Base-by-base conservation (phyloP, 495 filamentous ascomycete species). In the Hypomontagnella monticulosa region DNA sequence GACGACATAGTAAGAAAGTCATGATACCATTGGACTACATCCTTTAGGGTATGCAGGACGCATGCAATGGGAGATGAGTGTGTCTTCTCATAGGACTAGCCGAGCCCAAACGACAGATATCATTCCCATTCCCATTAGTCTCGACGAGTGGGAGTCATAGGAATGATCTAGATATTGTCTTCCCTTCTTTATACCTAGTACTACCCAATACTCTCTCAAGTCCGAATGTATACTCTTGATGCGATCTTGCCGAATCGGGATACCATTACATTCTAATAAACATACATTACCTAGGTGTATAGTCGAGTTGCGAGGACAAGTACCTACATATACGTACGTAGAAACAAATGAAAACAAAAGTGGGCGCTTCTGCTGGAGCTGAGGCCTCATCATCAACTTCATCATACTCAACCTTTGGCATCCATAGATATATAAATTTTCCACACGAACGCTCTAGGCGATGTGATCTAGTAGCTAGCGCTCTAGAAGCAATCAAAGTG, bases 321-420 rank as follows among this genome's bases (percentile, higher is more conserved):
- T 33, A 49, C 27, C 12, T 51, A n/a, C n/a, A n/a, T n/a, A n/a
- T n/a, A n/a, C n/a, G n/a, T n/a, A n/a, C n/a, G n/a, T n/a, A n/a
- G n/a, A n/a, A n/a, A n/a, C n/a, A n/a, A n/a, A n/a, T n/a, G n/a
- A 20, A 37, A 15, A 12, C 23, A 15, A 3, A 18, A 57, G 48
- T 41, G 63, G 43, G 36, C 51, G 50, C 51, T 46, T n/a, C 27
- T 52, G 15, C 51, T 38, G 37, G 36, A 66, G 27, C 57, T 40
- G 56, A 61, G 49, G 43, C 60, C 57, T 49, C 57, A 66, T 61
- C 51, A 48, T 56, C 63, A 57, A 66, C 32, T 42, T 51, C 23
- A 27, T 3, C 23, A 27, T 27, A 27, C 23, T 27, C 23, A 27
- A 27, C 6, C 23, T 6, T 27, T 27, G 23, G n/a, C n/a, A n/a